phyloP scores from a whole-genome alignment of 2,329 filamentous ascomycete genomes.

The Colletotrichum sp. region DNA sequence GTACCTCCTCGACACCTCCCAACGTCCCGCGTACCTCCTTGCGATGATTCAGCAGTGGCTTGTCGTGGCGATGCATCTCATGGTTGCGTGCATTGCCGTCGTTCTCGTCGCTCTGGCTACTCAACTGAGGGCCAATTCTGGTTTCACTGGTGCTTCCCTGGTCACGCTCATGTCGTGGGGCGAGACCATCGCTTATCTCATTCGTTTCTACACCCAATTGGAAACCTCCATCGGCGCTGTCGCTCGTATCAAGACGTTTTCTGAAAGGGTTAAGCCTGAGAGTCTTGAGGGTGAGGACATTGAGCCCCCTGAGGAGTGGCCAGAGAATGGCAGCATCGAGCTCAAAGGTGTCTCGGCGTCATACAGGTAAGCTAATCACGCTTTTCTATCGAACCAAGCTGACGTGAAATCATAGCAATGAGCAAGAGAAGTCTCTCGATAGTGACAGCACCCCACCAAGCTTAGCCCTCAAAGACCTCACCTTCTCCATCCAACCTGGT shows the following conservation, averaged over 20 bases:
- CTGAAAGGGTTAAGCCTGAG: constrained; percentile 20
- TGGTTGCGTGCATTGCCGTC: constrained; percentile 51
- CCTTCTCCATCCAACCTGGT: constrained; percentile 11
- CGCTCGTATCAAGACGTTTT: constrained; percentile 24
- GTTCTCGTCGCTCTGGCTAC: constrained; percentile 54
- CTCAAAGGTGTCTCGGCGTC: constrained; percentile 24
- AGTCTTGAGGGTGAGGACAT: constrained; percentile 6
- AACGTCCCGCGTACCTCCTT: constrained; percentile 60
- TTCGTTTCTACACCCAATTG: constrained; percentile 33
- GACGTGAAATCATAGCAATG: neutral
- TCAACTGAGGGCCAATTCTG: constrained; percentile 33
- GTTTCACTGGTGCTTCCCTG: constrained; percentile 37
- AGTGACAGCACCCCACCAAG: neutral
- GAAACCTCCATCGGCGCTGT: constrained; percentile 28
- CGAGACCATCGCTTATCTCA: constrained; percentile 28
- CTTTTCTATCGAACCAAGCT: neutral
- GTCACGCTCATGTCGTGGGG: constrained; percentile 39
- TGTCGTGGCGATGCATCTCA: constrained; percentile 50
- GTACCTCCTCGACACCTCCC: constrained; percentile 53
- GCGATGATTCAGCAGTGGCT: constrained; percentile 62
- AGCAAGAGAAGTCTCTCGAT: neutral
- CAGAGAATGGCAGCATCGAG: constrained; percentile 17
- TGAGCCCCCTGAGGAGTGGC: constrained; percentile 20
- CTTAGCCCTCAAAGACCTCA: constrained; percentile 18
- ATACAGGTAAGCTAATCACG: neutral